These are phyloP conservation scores for Citrus reticulata DNA, from an alignment of 345 rosid species.

Conservation along the genomic window DNA sequence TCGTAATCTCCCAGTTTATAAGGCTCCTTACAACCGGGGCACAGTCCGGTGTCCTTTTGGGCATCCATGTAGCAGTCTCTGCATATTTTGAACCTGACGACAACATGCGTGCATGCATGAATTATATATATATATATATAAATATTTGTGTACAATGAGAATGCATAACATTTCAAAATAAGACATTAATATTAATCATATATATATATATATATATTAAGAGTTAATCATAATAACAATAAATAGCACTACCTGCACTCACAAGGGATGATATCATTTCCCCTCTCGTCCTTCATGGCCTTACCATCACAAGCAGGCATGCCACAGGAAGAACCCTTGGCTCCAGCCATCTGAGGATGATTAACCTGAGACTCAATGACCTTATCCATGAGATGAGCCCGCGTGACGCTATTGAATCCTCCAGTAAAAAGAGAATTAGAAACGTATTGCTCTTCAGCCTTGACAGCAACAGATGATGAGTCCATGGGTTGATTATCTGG, in stretches of 20 bases:
- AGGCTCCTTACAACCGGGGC: slow-evolving; percentile 94
- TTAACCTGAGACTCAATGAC: slow-evolving; percentile 91
- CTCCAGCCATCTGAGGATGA: slow-evolving; percentile 96
- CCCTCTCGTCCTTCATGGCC: slow-evolving; percentile 88
- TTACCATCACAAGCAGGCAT: slow-evolving; percentile 97
- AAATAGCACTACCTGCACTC: slow-evolving; percentile 57
- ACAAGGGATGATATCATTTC: slow-evolving; percentile 76
- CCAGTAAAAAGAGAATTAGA: slow-evolving; percentile 90
- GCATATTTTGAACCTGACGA: slow-evolving; percentile 79
- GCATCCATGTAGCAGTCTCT: slow-evolving; percentile 93
- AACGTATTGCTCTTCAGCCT: slow-evolving; percentile 89
- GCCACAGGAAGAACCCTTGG: slow-evolving; percentile 74
- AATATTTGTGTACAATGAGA: no score
- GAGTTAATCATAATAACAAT: no score
- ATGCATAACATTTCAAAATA: no score
- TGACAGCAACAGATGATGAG: slow-evolving; percentile 35
- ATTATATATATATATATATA: no score
- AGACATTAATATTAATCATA: no score
- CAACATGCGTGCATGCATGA: not conserved
- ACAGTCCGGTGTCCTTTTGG: slow-evolving; percentile 68
- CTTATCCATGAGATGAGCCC: slow-evolving; percentile 96
- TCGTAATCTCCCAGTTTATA: slow-evolving; percentile 70
- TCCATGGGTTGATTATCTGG: slow-evolving; percentile 95
- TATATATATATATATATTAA: no score
- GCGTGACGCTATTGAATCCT: slow-evolving; percentile 91